Base-by-base conservation (phyloP, 2,329 filamentous ascomycete genomes). In the Venturia pyrina region DNA sequence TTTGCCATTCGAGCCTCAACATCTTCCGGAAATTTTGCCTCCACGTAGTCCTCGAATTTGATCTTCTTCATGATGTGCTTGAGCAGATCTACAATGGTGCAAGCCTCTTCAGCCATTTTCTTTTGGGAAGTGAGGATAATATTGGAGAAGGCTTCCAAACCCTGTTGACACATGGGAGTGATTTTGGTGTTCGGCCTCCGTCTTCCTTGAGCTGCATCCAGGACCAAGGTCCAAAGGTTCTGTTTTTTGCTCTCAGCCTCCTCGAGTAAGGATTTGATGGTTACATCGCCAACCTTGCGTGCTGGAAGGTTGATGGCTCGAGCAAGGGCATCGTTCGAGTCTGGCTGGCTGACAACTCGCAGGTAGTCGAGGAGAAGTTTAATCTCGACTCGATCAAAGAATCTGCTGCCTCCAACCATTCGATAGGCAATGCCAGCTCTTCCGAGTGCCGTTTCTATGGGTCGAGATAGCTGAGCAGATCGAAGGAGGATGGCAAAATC, bases 381-480 rank as follows among this genome's bases (percentile, higher is more conserved):
- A 73, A 98, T 89, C 74, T 99, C 93, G 3, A 86, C 84, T 63
- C 95, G 87, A 70, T 99, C 95, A 72, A 96, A 98, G 74, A 99
- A 99, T 67, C 90, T 89, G 68, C 87, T 85, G 1, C 95, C 93
- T 71, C 89, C 93, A 63, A 98, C 88, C 93, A 98, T 97, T 62
- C 87, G 87, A 76, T 98, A 99, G 0, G 92, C 84, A 50, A 98
- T 86, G 0, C 92, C 91, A 13, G 86, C 85, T 71, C 89, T 91
- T 17, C 89, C 91, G 50, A 98, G 80, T 2, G 89, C 88, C 28
- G 87, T 84, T 77, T 99, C 93, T 48, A 98, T 89, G n/a, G 91
- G 86, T 28, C 93, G 83, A 0, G 93, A 97, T 8, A 97, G 80
- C 1, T 87, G 82, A 0, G 92, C 90, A 1, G 92, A 95, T 28